Percentiles rank a stretch among this genome's conserved stretches.
phyloP scores from a whole-genome alignment of 805 yeast species.

The Cyberlindnera galapagoensis region DNA sequence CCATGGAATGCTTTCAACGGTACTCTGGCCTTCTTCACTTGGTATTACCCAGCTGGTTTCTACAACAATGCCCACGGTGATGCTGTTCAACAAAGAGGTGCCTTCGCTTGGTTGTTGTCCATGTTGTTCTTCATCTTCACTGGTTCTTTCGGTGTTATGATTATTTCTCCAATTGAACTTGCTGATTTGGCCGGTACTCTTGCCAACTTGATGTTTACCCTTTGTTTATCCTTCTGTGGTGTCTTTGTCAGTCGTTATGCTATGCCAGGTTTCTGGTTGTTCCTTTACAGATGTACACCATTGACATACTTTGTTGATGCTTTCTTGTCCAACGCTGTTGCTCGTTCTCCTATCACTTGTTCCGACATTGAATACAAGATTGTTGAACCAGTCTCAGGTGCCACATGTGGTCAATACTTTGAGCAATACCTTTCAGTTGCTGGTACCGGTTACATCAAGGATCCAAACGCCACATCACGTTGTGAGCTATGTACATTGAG shows the following conservation, averaged over 20 bases:
- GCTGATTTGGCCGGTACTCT: slow-evolving; percentile 61
- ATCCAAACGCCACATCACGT: slow-evolving; percentile 30
- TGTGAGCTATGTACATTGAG: slow-evolving; percentile 59
- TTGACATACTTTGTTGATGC: slow-evolving; percentile 59
- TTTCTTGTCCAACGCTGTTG: slow-evolving; percentile 49
- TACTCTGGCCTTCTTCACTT: slow-evolving; percentile 54
- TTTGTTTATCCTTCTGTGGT: slow-evolving; percentile 72
- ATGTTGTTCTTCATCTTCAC: slow-evolving; percentile 46
- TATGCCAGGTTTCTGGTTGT: slow-evolving; percentile 72
- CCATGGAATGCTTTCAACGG: slow-evolving; percentile 60
- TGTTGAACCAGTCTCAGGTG: slow-evolving; percentile 47
- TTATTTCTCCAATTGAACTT: slow-evolving; percentile 51
- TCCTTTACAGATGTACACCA: slow-evolving; percentile 72
- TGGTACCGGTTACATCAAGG: slow-evolving; percentile 23
- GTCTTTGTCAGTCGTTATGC: slow-evolving; percentile 53
- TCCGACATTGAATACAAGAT: slow-evolving; percentile 38
- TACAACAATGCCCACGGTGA: slow-evolving; percentile 6
- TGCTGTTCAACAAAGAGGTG: slow-evolving; percentile 12
- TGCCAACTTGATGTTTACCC: slow-evolving; percentile 49
- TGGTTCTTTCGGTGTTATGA: slow-evolving; percentile 51
- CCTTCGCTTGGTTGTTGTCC: slow-evolving; percentile 33
- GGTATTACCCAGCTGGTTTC: slow-evolving; percentile 70
- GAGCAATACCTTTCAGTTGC: slow-evolving; percentile 24
- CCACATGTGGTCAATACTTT: slow-evolving; percentile 54
- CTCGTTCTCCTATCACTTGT: slow-evolving; percentile 42